Evolutionary conservation across 306 rosid genomes (phyloP).

Genomic region (Ammopiptanthus mongolicus): DNA sequence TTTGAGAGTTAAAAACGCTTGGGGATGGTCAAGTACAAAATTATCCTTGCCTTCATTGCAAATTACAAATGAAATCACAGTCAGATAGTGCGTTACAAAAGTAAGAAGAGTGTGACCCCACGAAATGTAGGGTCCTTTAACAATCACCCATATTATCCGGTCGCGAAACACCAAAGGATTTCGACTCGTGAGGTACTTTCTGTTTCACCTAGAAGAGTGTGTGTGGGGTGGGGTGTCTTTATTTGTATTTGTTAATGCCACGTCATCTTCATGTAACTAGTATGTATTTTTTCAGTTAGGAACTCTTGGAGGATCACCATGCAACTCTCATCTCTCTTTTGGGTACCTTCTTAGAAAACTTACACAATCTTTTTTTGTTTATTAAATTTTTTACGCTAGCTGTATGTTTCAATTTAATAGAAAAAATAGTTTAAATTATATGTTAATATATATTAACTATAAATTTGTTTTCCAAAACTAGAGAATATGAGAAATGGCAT

Average conservation of each 20-base stretch:
- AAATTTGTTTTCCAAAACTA: too few species aligned
- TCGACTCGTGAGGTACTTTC: conserved; percentile 2
- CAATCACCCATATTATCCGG: conserved; percentile 11
- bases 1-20: neutral
- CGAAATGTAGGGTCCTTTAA: neutral
- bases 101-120: conserved; percentile 8
- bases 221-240: neutral
- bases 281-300: neutral
- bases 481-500: too few species aligned
- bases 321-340: neutral
- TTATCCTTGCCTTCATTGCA: neutral
- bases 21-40: neutral
- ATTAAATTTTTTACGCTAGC: too few species aligned
- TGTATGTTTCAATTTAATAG: too few species aligned
- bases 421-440: too few species aligned
- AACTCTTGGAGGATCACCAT: neutral
- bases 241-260: neutral
- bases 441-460: too few species aligned
- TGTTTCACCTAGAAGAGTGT: conserved; percentile 7
- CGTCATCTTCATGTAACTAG: neutral
- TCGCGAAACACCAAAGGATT: neutral
- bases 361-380: too few species aligned
- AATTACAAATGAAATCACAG: neutral
- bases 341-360: neutral
- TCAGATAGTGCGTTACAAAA: neutral